Conservation (phyloP, 345 rosid genomes). For the Psidium friedrichsthalianum region DNA sequence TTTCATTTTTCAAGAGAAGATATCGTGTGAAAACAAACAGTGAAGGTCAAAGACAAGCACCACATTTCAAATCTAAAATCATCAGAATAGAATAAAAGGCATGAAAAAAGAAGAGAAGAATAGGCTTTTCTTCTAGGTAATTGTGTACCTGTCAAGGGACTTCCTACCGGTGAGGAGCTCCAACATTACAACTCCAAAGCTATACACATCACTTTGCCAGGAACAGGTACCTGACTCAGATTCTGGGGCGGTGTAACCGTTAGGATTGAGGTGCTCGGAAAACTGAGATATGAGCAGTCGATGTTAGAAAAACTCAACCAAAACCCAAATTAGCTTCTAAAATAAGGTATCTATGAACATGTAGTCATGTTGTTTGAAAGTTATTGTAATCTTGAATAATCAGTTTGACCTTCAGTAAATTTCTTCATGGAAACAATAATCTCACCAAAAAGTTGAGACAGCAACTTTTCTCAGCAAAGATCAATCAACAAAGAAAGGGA, state of each 20-base stretch:
- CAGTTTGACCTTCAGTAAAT: not conserved
- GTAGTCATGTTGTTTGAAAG: not conserved
- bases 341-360: not conserved
- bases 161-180: slow-evolving; percentile 85
- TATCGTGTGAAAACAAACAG: not conserved
- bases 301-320: not conserved
- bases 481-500: not conserved
- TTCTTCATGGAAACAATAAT: not conserved
- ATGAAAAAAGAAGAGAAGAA: not conserved
- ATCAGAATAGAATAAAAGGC: not conserved
- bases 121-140: not conserved
- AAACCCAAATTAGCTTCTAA: not conserved
- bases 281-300: slow-evolving; percentile 14
- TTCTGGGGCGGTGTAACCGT: slow-evolving; percentile 70
- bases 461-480: not conserved
- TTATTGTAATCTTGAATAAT: not conserved
- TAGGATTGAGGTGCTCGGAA: slow-evolving; percentile 24
- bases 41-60: not conserved
- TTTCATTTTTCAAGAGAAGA: not conserved
- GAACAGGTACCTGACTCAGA: slow-evolving; percentile 66
- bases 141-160: slow-evolving; percentile 60
- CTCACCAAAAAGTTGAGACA: not conserved
- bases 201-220: slow-evolving; percentile 82
- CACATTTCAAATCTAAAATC: not conserved
- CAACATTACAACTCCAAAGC: slow-evolving; percentile 93